These are phyloP conservation scores for Glomus cerebriforme DNA, from an alignment of 192 early-diverging fungal species.

Conservation along the genomic window DNA sequence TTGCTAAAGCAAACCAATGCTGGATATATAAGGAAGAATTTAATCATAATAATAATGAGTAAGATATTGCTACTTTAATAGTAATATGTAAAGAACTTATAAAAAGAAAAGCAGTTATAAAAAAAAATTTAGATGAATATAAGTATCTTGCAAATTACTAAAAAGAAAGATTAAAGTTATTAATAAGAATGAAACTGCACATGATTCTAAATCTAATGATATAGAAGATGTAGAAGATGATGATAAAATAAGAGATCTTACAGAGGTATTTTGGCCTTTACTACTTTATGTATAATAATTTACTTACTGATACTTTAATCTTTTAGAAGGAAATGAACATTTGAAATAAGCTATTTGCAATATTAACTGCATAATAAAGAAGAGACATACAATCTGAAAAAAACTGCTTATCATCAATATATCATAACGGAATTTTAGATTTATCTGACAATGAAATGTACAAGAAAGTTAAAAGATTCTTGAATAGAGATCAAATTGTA, in stretches of 20 bases:
- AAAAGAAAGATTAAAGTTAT: conserved; percentile 17
- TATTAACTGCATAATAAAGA: not conserved
- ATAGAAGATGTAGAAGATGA: conserved; percentile 3
- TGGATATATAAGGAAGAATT: no score
- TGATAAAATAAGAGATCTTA: not conserved
- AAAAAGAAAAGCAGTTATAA: conserved; percentile 14
- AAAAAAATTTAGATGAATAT: not conserved
- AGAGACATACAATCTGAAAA: not conserved
- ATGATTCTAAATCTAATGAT: conserved; percentile 2
- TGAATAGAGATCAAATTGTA: conserved; percentile 7
- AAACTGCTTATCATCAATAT: conserved; percentile 1
- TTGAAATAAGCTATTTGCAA: conserved; percentile 3
- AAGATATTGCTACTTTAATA: no score
- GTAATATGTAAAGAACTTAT: no score
- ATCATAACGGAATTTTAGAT: conserved; percentile 17
- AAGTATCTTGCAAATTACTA: not conserved
- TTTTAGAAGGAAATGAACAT: conserved; percentile 1
- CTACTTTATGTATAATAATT: no score
- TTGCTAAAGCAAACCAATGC: no score
- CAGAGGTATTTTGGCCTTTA: no score
- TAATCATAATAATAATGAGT: no score
- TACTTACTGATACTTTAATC: no score
- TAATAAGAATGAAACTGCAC: not conserved
- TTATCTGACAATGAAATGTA: conserved; percentile 18
- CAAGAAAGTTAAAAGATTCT: not conserved